These are phyloP conservation scores for Aspergillus taichungensis DNA, from an alignment of 495 filamentous ascomycete genomes.

Conservation along the genomic window DNA sequence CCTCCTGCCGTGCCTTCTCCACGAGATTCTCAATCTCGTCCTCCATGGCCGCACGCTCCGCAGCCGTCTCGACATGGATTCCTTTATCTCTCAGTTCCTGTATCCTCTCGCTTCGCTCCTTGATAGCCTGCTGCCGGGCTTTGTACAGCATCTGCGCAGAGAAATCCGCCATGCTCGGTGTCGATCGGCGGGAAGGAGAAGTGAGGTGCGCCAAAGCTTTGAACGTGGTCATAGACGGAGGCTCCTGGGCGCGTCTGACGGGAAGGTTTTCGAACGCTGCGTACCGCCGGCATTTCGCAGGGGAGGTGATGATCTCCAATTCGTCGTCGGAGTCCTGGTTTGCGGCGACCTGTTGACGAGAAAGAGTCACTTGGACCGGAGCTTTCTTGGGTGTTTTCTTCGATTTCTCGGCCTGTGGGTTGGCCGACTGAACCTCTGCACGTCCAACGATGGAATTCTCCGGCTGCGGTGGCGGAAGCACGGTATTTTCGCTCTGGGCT, in stretches of 20 bases:
- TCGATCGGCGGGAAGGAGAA: conserved; percentile 47
- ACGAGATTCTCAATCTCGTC: conserved; percentile 80
- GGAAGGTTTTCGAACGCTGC: conserved; percentile 65
- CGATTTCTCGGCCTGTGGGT: conserved; percentile 2
- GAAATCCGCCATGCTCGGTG: conserved; percentile 62
- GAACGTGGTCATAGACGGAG: conserved; percentile 55
- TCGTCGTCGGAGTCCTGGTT: conserved; percentile 58
- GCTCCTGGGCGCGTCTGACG: conserved; percentile 46
- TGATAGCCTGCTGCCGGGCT: conserved; percentile 69
- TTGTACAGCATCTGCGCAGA: conserved; percentile 56
- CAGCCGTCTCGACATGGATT: conserved; percentile 72
- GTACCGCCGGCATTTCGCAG: conserved; percentile 32
- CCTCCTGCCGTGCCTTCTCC: conserved; percentile 73
- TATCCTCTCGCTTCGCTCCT: conserved; percentile 70
- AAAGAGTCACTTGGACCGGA: conserved; percentile 33
- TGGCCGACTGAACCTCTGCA: not conserved
- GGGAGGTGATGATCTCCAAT: conserved; percentile 49
- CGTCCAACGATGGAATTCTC: conserved; percentile 2
- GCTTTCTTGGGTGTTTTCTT: conserved; percentile 18
- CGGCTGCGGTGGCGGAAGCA: conserved; percentile 5
- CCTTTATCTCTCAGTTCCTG: conserved; percentile 69
- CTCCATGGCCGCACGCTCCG: conserved; percentile 73
- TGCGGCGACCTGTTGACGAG: conserved; percentile 27
- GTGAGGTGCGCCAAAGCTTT: conserved; percentile 67
- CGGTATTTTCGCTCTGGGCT: conserved; percentile 8